Evolutionary conservation across 306 rosid genomes (phyloP), one percentile per base, ranked within the genome.

Genomic region (Quercus cerris): DNA sequence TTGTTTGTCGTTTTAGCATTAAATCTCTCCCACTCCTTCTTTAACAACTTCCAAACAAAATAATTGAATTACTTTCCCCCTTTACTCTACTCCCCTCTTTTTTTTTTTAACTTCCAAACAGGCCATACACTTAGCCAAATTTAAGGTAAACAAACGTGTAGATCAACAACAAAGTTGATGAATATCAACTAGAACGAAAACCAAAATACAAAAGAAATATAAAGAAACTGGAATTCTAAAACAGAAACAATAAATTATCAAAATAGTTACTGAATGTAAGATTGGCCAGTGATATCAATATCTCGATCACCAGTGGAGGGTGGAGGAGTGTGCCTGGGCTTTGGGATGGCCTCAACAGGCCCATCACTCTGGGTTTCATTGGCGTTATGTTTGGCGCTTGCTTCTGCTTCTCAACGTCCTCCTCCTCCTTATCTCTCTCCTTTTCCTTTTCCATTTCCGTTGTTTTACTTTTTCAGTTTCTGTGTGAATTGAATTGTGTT

Each of bases 331-430:
- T 68, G 83, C 18, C 74, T 84, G 30, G 80, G 88, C 19, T 75
- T 73, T n/a, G 77, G 58, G 27, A 75, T 10, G 18, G 83, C 71
- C 22, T 89, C 92, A 69, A 61, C 70, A 0, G 91, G 89, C 4
- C 93, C 92, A 63, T 92, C 93, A 72, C 97, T 86, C 77, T 92
- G 93, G n/a, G 77, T 77, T 89, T 79, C 97, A 88, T 92, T 55
- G 41, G 83, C 30, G 96, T 90, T 3, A 87, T 83, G 27, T 74
- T 87, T 27, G 92, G 84, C 46, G 78, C 85, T 1, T 79, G 19
- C 15, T 77, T 85, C 67, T 84, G 38, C 79, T 80, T 70, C 58
- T 77, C 84, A 0, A 51, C 14, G 13, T 62, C 72, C 33, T 79
- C 78, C 56, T 88, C 83, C 71, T 51, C 4, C 38, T 31, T 7